Conservation (phyloP, 805 yeast species). For the Yarrowia sp. region DNA sequence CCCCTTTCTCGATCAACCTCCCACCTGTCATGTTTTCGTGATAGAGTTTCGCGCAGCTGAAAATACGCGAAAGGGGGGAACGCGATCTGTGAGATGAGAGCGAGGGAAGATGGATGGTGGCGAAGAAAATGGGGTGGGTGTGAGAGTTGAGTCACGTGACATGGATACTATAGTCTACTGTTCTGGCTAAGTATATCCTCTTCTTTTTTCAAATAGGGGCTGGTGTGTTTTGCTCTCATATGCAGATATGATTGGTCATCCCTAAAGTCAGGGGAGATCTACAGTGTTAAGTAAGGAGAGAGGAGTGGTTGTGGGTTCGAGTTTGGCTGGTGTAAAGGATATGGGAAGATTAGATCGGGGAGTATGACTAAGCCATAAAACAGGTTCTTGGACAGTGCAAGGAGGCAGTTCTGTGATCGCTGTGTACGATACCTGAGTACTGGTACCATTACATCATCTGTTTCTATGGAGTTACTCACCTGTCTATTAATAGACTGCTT, state of each 20-base stretch:
- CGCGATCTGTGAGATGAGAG: slow-evolving; percentile 5
- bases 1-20: neutral
- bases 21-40: slow-evolving; percentile 23
- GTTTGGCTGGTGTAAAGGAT: neutral
- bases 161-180: too few relatives aligned
- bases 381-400: neutral
- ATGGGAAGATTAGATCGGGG: too few relatives aligned
- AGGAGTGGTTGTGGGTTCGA: neutral
- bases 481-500: too few relatives aligned
- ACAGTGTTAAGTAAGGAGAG: too few relatives aligned
- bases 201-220: too few relatives aligned
- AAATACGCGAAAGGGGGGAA: slow-evolving; percentile 31
- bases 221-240: neutral
- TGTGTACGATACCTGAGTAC: too few relatives aligned
- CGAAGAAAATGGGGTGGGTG: neutral
- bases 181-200: too few relatives aligned
- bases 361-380: neutral
- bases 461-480: too few relatives aligned
- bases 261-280: too few relatives aligned
- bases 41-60: slow-evolving; percentile 32
- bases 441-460: too few relatives aligned
- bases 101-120: neutral
- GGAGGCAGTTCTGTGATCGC: too few relatives aligned
- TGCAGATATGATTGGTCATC: neutral
- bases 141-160: too few relatives aligned